Evolutionary conservation across 139 green algal genomes (phyloP).

Genomic region (Zygnema cylindricum): DNA sequence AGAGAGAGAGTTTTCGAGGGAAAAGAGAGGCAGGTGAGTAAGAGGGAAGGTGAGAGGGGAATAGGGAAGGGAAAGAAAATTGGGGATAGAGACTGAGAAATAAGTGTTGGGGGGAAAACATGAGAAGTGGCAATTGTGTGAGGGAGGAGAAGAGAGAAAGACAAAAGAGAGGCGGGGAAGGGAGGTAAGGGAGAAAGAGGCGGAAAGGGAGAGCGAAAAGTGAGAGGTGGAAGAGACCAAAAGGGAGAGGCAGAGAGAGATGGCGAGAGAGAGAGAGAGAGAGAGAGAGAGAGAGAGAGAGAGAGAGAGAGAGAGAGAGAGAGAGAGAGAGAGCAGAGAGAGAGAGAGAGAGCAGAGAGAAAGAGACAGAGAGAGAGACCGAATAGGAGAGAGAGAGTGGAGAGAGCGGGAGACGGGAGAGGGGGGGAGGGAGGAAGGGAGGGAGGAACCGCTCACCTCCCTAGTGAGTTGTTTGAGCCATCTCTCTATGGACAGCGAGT

Average conservation of each 20-base stretch:
- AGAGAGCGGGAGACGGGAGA: no score
- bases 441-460: no score
- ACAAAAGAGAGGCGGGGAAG: background rate
- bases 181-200: background rate
- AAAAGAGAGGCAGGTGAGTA: no score
- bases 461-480: slow-evolving; percentile 5
- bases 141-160: no score
- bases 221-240: background rate
- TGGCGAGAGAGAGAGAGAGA: background rate
- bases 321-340: background rate
- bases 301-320: background rate
- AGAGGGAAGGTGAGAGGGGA: no score
- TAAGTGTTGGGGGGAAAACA: no score
- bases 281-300: background rate
- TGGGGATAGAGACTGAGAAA: background rate
- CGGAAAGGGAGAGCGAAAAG: background rate
- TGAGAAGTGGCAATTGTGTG: no score
- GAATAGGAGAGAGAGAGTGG: background rate
- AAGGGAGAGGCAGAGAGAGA: background rate
- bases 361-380: background rate
- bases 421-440: no score
- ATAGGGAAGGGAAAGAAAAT: background rate
- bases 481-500: slow-evolving; percentile 7
- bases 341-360: background rate
- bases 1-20: no score